Conservation (phyloP, 2,329 filamentous ascomycete genomes). For the Talaromyces sp. region DNA sequence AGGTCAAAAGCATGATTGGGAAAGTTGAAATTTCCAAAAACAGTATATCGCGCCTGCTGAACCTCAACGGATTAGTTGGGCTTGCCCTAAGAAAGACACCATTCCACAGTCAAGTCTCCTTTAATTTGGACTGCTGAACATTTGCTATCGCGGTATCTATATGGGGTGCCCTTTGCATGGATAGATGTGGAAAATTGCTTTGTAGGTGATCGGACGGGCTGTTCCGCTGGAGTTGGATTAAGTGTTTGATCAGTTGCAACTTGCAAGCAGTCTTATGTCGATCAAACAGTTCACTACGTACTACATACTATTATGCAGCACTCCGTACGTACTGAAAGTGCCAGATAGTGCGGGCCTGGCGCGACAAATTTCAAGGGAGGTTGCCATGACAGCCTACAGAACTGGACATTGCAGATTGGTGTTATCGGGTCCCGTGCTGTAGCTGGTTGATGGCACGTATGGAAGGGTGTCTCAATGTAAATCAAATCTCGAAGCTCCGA, state of each 20-base stretch:
- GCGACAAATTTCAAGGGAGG: not conserved
- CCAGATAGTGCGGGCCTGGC: not conserved
- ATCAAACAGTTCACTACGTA: not conserved
- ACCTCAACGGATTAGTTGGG: not conserved
- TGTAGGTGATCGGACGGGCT: not conserved
- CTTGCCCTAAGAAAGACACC: not conserved
- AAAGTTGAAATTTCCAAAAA: not conserved
- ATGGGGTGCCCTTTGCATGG: not conserved
- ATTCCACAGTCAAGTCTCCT: not conserved
- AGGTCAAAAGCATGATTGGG: too few relatives aligned
- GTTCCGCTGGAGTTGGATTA: not conserved
- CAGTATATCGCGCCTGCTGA: not conserved
- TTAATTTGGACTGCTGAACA: too few relatives aligned
- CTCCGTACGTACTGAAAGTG: not conserved
- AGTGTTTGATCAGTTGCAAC: not conserved
- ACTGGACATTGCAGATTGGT: not conserved
- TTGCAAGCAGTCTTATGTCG: not conserved
- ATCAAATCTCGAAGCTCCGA: not conserved
- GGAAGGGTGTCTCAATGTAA: not conserved
- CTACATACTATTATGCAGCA: not conserved
- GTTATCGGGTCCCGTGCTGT: not conserved
- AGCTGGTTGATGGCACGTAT: not conserved
- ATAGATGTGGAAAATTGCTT: not conserved
- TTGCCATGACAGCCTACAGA: not conserved
- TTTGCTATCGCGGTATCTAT: not conserved